Evolutionary conservation across 2,329 filamentous ascomycete species (phyloP), one percentile per base, ranked within the genome.

Genomic region (Chaetomium strumarium): DNA sequence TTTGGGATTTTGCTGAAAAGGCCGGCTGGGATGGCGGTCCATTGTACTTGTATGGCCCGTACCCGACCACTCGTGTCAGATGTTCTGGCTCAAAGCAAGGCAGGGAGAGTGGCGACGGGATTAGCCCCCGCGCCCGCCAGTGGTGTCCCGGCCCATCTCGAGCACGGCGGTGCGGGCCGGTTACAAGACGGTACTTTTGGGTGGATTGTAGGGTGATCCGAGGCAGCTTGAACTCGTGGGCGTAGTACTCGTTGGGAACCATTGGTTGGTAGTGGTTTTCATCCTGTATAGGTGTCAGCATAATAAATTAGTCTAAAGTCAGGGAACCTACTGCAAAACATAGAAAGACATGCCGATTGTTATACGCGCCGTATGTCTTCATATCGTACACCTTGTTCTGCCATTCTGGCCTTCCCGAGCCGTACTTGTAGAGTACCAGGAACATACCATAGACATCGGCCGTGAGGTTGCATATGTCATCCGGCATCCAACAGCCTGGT

Each of bases 371-470:
- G 10, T 60, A 62, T 9, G 63, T 55, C 24, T 57, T 61, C 38
- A 65, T 60, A 51, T 66, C 62, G 29, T 60, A 59, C 14, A 65
- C 58, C 39, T 44, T 39, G 14, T 57, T 42, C 11, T 10, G 13
- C 29, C 20, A 45, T 14, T 12, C 30, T 5, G 16, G 12, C 12
- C 6, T 19, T 0, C 1, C 0, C 5, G 48, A 29, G 14, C 58
- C 31, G n/a, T 57, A 58, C 13, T 61, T 63, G 55, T 67, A 70
- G 17, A 66, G 61, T 3, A 68, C 59, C 17, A 69, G 47, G 49
- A 62, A 66, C 10, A 68, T 52, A 7, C 64, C 62, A 46, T 69
- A 69, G 5, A 70, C 57, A 46, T 69, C 66, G 1, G 68, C 67
- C 0, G 65, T 69, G 5, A 70, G 50, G 48, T 65, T 58, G 37